Base-by-base conservation (phyloP, 805 yeast genomes). In the Saturnispora mendoncae region DNA sequence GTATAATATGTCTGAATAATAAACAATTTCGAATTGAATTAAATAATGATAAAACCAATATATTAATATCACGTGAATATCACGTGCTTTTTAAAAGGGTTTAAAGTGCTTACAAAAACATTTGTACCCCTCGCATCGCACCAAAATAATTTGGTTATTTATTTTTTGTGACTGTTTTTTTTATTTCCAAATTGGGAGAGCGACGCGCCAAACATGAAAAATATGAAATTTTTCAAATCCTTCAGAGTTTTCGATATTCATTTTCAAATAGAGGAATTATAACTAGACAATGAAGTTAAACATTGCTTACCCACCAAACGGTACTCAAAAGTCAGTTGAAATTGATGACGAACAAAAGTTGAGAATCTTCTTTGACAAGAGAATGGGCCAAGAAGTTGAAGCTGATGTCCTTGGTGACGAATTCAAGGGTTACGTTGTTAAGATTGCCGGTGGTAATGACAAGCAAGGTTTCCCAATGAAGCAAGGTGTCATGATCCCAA, bases 391-490 rank as follows among this genome's bases (percentile, higher is more conserved):
- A 76, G 98, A 92, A 76, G 95, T 92, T 67, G 95, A 87, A 67
- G 98, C 97, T 73, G 98, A 92, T 72, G 71, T 86, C 54, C 84
- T 92, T 62, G 94, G 95, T 66, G 97, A 92, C 65, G 98, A 94
- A 76, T 86, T 90, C 90, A 90, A 87, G 74, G 98, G 98, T 66
- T 92, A 92, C 87, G 71, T 86, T 67, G 88, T 92, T 84, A 94
- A 83, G 79, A 88, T 92, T 71, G 74, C 97, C 62, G 98, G 98
- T 69, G 98, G 98, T 82, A 92, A 92, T 84, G 98, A 92, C 78
- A 92, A 92, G 78, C 98, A 92, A 79, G 98, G 98, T 78, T 92
- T 92, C 96, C 97, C 98, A 76, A 92, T 94, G 98, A 92, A 88
- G 76, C 98, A 94, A 76, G 98, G 98, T 83, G 98, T 92, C 56